Evolutionary conservation across 495 filamentous ascomycete species (phyloP).

Genomic region (Viridothelium virens): DNA sequence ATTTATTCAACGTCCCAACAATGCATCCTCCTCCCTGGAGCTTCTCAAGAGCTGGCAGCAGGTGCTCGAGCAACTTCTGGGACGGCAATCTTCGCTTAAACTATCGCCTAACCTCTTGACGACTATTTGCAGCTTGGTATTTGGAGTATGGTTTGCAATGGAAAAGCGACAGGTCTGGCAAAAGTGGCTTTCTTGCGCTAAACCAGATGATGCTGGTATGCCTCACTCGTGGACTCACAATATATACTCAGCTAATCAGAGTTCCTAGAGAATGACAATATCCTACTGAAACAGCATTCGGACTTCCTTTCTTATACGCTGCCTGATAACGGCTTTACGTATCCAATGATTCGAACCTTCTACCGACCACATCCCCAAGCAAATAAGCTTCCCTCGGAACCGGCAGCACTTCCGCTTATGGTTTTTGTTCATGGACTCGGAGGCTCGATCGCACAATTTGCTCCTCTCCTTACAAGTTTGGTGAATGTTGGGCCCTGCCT

Average conservation of each 20-base stretch:
- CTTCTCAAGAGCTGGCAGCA: background rate
- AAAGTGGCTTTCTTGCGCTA: background rate
- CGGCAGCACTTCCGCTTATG: slow-evolving; percentile 68
- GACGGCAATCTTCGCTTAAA: background rate
- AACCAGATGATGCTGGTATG: background rate
- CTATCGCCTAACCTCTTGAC: background rate
- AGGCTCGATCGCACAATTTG: slow-evolving; percentile 81
- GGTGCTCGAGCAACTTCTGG: background rate
- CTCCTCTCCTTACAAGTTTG: slow-evolving; percentile 70
- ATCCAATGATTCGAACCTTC: slow-evolving; percentile 74
- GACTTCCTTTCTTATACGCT: slow-evolving; percentile 57
- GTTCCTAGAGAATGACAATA: background rate
- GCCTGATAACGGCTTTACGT: slow-evolving; percentile 46
- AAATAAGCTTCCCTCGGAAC: slow-evolving; percentile 62
- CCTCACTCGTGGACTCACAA: background rate
- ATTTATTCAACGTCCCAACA: background rate
- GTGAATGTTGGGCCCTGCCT: slow-evolving; percentile 82
- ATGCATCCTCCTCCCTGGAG: background rate
- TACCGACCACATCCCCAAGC: slow-evolving; percentile 72
- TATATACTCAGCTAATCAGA: background rate
- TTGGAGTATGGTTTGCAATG: slow-evolving; percentile 9
- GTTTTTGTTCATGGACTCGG: slow-evolving; percentile 91
- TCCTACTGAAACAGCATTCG: slow-evolving; percentile 65
- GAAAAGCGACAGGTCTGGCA: background rate
- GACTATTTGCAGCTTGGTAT: background rate